These are phyloP conservation scores for Gossypium gossypioides DNA, from an alignment of 441 rosid genomes.

Conservation along the genomic window DNA sequence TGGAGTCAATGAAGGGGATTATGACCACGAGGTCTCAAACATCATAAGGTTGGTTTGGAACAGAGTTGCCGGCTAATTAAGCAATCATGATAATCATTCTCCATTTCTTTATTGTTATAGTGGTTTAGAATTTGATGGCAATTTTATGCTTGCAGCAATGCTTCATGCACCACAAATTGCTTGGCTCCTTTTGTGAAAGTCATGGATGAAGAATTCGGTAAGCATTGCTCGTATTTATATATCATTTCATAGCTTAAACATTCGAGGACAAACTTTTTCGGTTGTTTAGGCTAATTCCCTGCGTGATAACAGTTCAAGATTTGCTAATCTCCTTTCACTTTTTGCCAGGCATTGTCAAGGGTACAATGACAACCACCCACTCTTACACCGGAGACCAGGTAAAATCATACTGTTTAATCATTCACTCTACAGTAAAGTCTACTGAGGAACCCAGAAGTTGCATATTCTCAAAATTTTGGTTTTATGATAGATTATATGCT, in stretches of 20 bases:
- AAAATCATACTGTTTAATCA: constrained; percentile 1
- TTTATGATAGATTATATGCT: background rate
- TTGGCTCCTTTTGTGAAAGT: constrained; percentile 86
- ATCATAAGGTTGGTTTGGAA: constrained; percentile 53
- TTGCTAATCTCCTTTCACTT: background rate
- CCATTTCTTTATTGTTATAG: background rate
- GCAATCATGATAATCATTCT: background rate
- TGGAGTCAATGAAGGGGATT: constrained; percentile 86
- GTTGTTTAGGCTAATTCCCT: background rate
- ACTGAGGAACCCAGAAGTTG: background rate
- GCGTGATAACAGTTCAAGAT: background rate
- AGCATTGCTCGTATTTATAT: background rate
- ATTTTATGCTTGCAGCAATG: constrained; percentile 51
- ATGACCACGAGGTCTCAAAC: constrained; percentile 60
- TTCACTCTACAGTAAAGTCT: background rate
- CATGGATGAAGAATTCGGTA: constrained; percentile 86
- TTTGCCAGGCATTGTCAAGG: constrained; percentile 85
- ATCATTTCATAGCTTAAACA: background rate
- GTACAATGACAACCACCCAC: constrained; percentile 97
- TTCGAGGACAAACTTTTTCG: background rate
- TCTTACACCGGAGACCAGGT: constrained; percentile 99
- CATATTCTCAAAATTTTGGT: background rate
- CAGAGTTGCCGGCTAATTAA: background rate
- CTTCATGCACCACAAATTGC: constrained; percentile 96
- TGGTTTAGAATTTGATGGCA: constrained; percentile 9